Conservation (phyloP, 192 early-diverging fungal genomes). For the Podila horticola region DNA sequence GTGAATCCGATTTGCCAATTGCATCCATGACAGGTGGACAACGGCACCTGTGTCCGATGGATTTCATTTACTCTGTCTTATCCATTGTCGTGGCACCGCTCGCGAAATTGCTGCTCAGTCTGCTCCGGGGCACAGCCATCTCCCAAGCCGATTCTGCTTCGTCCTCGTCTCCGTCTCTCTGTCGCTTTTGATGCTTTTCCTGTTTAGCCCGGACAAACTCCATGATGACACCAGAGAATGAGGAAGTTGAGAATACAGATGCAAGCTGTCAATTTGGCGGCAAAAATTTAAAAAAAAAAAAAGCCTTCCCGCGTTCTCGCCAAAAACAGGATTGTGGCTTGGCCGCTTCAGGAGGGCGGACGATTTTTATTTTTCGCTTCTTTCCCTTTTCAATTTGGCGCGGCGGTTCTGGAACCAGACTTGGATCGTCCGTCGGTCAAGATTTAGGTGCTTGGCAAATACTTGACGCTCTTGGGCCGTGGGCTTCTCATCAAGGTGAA, state of each 20-base stretch:
- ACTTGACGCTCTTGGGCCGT: constrained; percentile 67
- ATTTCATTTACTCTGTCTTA: neutral
- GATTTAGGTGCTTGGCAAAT: constrained; percentile 66
- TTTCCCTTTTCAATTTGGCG: constrained; percentile 79
- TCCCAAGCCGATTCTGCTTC: neutral
- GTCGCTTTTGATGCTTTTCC: neutral
- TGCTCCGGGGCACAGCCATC: neutral
- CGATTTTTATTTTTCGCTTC: neutral
- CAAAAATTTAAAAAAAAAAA: too few species aligned
- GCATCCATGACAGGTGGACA: too few species aligned
- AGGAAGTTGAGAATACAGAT: too few species aligned
- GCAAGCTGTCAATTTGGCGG: too few species aligned
- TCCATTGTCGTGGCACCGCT: neutral
- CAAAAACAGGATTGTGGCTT: neutral
- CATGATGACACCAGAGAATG: too few species aligned
- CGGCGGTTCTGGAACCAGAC: constrained; percentile 86
- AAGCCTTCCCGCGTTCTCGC: too few species aligned
- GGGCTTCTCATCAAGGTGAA: constrained; percentile 64
- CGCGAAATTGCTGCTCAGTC: neutral
- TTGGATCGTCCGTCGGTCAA: constrained; percentile 72
- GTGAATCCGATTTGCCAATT: too few species aligned
- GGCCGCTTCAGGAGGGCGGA: neutral
- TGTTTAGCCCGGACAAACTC: too few species aligned
- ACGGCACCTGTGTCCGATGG: too few species aligned
- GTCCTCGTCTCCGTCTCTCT: neutral